Base-by-base conservation (phyloP, 352 stramenopile species). In the Blastocystis hominis region DNA sequence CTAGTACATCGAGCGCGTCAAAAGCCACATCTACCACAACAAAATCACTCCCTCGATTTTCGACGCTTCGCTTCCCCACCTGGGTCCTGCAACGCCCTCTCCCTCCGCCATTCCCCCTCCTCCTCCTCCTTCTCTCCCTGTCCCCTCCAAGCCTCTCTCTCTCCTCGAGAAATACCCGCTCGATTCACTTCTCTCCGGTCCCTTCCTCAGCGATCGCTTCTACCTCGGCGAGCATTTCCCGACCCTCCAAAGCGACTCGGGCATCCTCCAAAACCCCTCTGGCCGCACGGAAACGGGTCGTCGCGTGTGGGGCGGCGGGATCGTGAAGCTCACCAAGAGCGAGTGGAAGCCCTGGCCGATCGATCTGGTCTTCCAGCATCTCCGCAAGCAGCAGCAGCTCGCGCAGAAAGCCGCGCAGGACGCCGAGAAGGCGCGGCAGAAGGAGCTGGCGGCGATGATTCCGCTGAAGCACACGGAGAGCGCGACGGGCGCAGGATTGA, bases 281-380 rank as follows among this genome's bases (percentile, higher is more conserved):
- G 75, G 75, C 6, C 78, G 20, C 46, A 86, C 55, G 10, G 55
- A 10, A 30, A 69, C 55, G 30, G 75, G 75, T 24, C 38, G 40
- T 15, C 75, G 75, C 34, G 75, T 86, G 61, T 86, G 75, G 75
- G 75, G 75, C n/a, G 75, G 75, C 4, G 75, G 75, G 7, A 56
- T 68, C 17, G 75, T 86, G 44, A 75, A 86, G 75, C n/a, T 75
- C n/a, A 53, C 50, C 3, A 15, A 46, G 55, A 70, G 44, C 24
- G 55, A 69, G 46, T 86, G 75, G 75, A n/a, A 75, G 24, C 9
- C 61, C 10, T 86, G 75, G 75, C 75, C 75, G 40, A 15, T 77
- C 3, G 75, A 86, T 38, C 42, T 86, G 46, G 24, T 86, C 20
- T 78, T 86, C 47, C n/a, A 75, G 50, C 61, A 86, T 34, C 10